phyloP scores from a whole-genome alignment of 345 rosid species.

The Laguncularia racemosa region DNA sequence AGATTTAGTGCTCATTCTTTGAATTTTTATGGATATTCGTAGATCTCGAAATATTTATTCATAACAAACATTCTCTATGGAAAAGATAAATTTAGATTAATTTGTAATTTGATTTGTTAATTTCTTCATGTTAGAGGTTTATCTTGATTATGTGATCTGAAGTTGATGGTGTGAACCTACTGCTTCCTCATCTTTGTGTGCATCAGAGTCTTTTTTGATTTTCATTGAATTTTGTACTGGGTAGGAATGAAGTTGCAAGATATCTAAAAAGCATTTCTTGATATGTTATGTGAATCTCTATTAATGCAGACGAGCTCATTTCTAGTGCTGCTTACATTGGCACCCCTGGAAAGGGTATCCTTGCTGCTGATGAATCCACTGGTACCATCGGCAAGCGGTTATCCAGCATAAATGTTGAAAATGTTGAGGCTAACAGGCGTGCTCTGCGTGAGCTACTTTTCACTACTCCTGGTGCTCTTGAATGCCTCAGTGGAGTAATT shows the following conservation, averaged over 20 bases:
- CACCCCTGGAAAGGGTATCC: conserved; percentile 96
- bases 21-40: no score
- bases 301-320: conserved; percentile 59
- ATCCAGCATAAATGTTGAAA: conserved; percentile 79
- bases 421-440: conserved; percentile 74
- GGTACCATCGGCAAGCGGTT: conserved; percentile 96
- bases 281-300: no score
- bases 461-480: conserved; percentile 66
- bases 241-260: background rate
- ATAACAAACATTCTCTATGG: no score
- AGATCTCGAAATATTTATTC: no score
- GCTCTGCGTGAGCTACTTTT: conserved; percentile 91
- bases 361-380: conserved; percentile 95
- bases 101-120: no score
- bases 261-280: background rate
- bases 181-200: no score
- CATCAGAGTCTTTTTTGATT: no score
- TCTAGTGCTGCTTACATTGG: conserved; percentile 89
- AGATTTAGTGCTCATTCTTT: no score
- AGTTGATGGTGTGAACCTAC: no score
- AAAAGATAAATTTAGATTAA: no score
- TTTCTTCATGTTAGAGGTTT: no score
- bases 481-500: conserved; percentile 77
- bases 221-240: background rate
- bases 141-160: no score